Evolutionary conservation across 2,329 filamentous ascomycete species (phyloP), one percentile per base, ranked within the genome.

Genomic region (Passalora sequoiae): DNA sequence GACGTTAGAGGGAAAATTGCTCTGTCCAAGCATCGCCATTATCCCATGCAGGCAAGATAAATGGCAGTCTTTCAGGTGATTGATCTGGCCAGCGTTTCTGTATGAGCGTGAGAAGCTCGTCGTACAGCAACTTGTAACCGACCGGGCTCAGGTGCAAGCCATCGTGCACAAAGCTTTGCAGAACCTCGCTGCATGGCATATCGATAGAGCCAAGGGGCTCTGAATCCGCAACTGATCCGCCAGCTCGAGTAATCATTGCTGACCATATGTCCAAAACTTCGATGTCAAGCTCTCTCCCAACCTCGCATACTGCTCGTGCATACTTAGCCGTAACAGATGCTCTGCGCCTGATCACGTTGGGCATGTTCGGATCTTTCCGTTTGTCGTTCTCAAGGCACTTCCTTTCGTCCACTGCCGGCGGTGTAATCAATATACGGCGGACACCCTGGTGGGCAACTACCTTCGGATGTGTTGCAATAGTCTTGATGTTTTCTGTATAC

Each of bases 251-350:
- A 81, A 94, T 86, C 56, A 96, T 75, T 0, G 79, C 80, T 48
- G 78, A 76, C 80, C 86, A 94, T 1, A 97, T 74, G 65, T 97
- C 87, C 16, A 94, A 69, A 1, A 91, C 75, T 0, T 79, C 73
- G 3, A 91, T 57, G 5, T 67, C 63, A 30, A 74, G 66, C 43
- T 72, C 72, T 36, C 65, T 71, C 2, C 76, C 84, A 0, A 85
- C 70, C 39, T 83, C 73, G 47, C 80, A 75, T 9, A 80, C 77
- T 6, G 84, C 86, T 49, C 77, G 69, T 1, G 79, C 80, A 59
- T 75, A 96, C 64, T 61, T 72, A 64, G 69, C 86, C 58, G 72
- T 82, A 66, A 66, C 72, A 57, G 66, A 77, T 57, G 66, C 86
- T 62, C 71, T 86, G 70, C 70, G 75, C 16, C 66, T 60, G 17